These are phyloP conservation scores for Oryza coarctata DNA, from an alignment of 176 grass and related monocot species.

Conservation along the genomic window DNA sequence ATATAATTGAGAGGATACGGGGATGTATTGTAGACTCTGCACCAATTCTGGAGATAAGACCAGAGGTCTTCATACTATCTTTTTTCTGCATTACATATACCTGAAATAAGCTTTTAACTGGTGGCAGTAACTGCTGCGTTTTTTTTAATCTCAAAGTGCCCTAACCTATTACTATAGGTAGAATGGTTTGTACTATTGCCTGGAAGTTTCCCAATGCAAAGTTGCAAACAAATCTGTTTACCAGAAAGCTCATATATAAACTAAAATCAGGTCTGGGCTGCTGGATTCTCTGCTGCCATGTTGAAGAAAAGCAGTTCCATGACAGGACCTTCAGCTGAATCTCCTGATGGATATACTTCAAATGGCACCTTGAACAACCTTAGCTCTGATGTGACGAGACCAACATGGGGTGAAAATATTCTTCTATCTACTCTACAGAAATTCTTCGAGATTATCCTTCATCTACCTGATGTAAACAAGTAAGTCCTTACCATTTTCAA, in stretches of 20 bases:
- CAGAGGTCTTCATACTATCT: conserved; percentile 59
- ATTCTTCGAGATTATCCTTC: conserved; percentile 67
- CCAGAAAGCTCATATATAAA: conserved; percentile 30
- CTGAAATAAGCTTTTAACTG: conserved; percentile 3
- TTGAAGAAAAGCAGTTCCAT: conserved; percentile 70
- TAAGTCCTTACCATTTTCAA: conserved; percentile 39
- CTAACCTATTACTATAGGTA: background rate
- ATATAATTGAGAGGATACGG: conserved; percentile 83
- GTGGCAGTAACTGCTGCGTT: background rate
- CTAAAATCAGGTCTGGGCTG: conserved; percentile 84
- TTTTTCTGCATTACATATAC: background rate
- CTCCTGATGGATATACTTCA: conserved; percentile 36
- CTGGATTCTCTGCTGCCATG: conserved; percentile 89
- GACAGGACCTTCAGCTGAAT: conserved; percentile 43
- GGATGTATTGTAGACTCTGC: conserved; percentile 95
- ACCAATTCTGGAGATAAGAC: conserved; percentile 78
- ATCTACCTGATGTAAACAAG: conserved; percentile 72
- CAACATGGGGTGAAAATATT: conserved; percentile 68
- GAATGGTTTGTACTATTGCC: background rate
- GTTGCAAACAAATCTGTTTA: conserved; percentile 12
- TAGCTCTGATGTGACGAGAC: conserved; percentile 28
- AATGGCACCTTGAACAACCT: conserved; percentile 48
- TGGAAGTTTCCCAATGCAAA: background rate
- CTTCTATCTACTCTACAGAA: conserved; percentile 65
- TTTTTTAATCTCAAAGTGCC: background rate